Evolutionary conservation across 768 basidiomycete species (phyloP).

Genomic region (Rossbeevera mucosa): DNA sequence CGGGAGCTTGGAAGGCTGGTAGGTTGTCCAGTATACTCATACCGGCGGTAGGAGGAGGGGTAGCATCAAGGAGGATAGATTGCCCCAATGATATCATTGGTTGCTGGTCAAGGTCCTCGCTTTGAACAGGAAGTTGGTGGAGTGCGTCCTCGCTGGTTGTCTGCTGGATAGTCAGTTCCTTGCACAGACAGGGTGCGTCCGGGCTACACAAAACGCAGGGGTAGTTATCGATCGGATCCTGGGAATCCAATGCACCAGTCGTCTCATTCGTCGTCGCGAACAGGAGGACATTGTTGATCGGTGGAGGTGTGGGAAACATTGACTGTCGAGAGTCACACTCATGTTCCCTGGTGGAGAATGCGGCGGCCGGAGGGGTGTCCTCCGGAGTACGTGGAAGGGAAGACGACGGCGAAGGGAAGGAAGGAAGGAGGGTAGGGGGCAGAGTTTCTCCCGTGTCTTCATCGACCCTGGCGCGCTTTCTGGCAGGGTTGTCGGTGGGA

Average conservation of each 20-base stretch:
- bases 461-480: conserved; percentile 38
- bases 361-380: conserved; percentile 25
- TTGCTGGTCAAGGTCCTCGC: conserved; percentile 9
- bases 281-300: conserved; percentile 33
- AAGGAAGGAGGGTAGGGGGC: conserved; percentile 17
- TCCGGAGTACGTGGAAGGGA: conserved; percentile 52
- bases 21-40: conserved; percentile 72
- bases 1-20: conserved; percentile 74
- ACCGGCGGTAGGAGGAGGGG: conserved; percentile 24
- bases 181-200: conserved; percentile 70
- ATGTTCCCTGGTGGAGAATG: conserved; percentile 32
- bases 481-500: conserved; percentile 19
- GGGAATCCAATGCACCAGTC: conserved; percentile 31
- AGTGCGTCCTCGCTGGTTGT: conserved; percentile 23
- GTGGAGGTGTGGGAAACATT: conserved; percentile 26
- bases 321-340: conserved; percentile 24
- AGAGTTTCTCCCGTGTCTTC: conserved; percentile 19
- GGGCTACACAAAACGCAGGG: conserved; percentile 73
- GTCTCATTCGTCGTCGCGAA: conserved; percentile 32
- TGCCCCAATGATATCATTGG: conserved; percentile 20
- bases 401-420: conserved; percentile 37
- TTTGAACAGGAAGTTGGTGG: conserved; percentile 13
- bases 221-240: conserved; percentile 30
- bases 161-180: conserved; percentile 56
- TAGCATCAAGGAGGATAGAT: conserved; percentile 25